Evolutionary conservation across 2,329 filamentous ascomycete genomes (phyloP), one percentile per base, ranked within the genome.

Genomic region (Microdochium trichocladiopsis): DNA sequence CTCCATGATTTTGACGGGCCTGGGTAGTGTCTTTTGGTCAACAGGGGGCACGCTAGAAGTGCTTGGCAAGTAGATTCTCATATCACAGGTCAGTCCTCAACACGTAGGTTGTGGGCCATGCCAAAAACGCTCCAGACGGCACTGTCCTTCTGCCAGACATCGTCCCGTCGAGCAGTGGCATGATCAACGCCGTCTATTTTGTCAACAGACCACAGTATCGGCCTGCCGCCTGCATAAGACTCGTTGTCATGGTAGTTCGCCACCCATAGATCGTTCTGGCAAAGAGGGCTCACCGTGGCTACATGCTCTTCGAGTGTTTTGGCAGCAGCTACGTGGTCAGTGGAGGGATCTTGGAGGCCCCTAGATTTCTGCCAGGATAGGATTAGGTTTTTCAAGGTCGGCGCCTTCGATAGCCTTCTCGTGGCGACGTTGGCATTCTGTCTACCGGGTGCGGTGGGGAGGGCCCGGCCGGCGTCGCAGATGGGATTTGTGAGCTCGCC

Each of bases 401-500:
- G 55, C 22, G 70, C 63, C 51, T 70, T 70, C 61, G 68, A 68
- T 23, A 60, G 51, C 22, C 68, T 63, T 33, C 76, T 74, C 53
- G 69, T 67, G 41, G 63, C 54, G 2, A 72, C 71, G 50, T 70
- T 72, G 1, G 73, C 74, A 37, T 73, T n/a, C n/a, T n/a, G n/a
- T n/a, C n/a, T 68, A 3, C 66, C 66, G 28, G 82, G 66, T 2
- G 67, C 61, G 0, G 72, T 77, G 56, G 75, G 12, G 6, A 37
- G 63, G 52, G 77, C 66, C 21, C 48, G 23, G 43, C 55, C 57
- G 25, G 84, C 87, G 62, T 90, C 90, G 55, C 87, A 87, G 64
- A 88, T 86, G 52, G 77, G 81, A 68, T 91, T 90, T 65, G 88
- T 84, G 9, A 72, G 69, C 49, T 80, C 85, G 11, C 87, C 86